Conservation (phyloP, 2,329 filamentous ascomycete genomes). For the Emericellopsis atlantica region DNA sequence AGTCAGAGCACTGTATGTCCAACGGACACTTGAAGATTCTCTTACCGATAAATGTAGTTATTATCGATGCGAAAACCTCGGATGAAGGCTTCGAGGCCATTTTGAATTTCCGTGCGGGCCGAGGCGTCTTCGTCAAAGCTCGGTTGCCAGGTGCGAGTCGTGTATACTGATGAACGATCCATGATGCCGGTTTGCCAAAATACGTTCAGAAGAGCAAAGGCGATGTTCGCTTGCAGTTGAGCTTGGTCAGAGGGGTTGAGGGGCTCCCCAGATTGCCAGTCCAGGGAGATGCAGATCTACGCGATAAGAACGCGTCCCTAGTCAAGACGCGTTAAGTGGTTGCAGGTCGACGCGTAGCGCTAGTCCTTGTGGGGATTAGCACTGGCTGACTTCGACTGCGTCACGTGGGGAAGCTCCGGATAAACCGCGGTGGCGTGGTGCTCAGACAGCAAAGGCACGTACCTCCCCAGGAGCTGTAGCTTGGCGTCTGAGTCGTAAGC, state of each 20-base stretch:
- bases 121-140: constrained; percentile 55
- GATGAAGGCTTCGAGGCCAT: constrained; percentile 78
- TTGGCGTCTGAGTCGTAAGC: too few species aligned
- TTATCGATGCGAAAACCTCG: constrained; percentile 91
- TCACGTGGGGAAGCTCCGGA: too few species aligned
- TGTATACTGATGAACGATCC: constrained; percentile 83
- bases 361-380: not conserved
- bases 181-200: constrained; percentile 18
- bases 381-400: too few species aligned
- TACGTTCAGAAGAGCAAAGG: too few species aligned
- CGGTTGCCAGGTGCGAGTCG: constrained; percentile 66
- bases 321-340: not conserved
- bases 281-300: too few species aligned
- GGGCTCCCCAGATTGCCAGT: not conserved
- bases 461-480: too few species aligned
- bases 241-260: not conserved
- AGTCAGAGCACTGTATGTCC: too few species aligned
- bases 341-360: not conserved
- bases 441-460: too few species aligned
- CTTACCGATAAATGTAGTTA: constrained; percentile 82
- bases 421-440: too few species aligned
- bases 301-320: not conserved
- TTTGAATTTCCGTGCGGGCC: constrained; percentile 59
- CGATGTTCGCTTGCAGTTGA: not conserved
- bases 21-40: not conserved